These are phyloP conservation scores for Phylloporus sp. DNA, from an alignment of 1,284 basidiomycete genomes.

Conservation along the genomic window DNA sequence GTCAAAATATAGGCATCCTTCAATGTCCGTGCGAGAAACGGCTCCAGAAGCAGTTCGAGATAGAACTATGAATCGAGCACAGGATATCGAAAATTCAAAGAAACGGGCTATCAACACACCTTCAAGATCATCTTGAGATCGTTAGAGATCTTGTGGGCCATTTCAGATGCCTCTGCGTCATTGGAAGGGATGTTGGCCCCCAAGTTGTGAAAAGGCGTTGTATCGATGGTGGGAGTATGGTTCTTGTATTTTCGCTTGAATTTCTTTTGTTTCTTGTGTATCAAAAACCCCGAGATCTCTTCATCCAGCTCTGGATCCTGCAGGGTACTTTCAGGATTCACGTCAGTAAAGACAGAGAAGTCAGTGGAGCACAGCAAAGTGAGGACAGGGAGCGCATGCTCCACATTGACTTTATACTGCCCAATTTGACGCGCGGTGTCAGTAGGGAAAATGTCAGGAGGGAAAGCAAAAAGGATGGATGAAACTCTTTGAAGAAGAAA, in stretches of 20 bases:
- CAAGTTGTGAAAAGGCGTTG: slow-evolving; percentile 36
- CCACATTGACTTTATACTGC: slow-evolving; percentile 30
- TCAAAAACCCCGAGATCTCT: slow-evolving; percentile 11
- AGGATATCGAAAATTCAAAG: neutral
- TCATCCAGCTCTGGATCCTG: slow-evolving; percentile 12
- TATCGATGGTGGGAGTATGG: slow-evolving; percentile 27
- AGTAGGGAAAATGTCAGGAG: slow-evolving; percentile 20
- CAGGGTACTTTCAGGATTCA: neutral
- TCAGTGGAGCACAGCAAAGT: slow-evolving; percentile 19
- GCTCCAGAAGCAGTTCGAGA: slow-evolving; percentile 29
- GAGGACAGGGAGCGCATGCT: slow-evolving; percentile 29
- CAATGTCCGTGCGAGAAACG: slow-evolving; percentile 23
- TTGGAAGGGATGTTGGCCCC: slow-evolving; percentile 36
- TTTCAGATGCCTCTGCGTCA: slow-evolving; percentile 27
- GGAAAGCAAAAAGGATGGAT: slow-evolving; percentile 28
- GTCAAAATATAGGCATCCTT: slow-evolving; percentile 6
- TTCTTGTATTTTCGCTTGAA: slow-evolving; percentile 22
- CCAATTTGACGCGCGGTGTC: slow-evolving; percentile 24
- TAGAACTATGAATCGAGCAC: slow-evolving; percentile 28
- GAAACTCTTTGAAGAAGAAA: slow-evolving; percentile 31
- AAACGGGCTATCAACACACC: slow-evolving; percentile 32
- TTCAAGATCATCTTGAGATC: slow-evolving; percentile 39
- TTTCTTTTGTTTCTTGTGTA: slow-evolving; percentile 29
- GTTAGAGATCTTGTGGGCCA: slow-evolving; percentile 31
- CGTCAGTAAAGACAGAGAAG: slow-evolving; percentile 14